phyloP scores from a whole-genome alignment of 768 basidiomycete species.

The Tulasnella sp. region DNA sequence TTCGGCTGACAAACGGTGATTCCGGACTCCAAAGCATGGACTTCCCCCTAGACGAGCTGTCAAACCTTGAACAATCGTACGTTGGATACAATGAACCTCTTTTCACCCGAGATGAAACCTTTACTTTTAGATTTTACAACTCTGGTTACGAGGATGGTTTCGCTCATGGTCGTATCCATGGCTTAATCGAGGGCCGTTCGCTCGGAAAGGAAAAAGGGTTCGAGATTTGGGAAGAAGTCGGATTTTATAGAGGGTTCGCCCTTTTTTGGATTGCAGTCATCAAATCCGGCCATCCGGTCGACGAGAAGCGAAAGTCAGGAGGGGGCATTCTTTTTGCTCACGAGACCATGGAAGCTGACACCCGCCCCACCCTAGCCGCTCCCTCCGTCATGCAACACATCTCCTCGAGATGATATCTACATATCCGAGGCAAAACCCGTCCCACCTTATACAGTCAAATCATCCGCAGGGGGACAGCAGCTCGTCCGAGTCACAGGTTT shows the following conservation, averaged over 20 bases:
- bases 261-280: slow-evolving; percentile 58
- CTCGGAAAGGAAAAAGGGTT: slow-evolving; percentile 87
- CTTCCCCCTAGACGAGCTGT: slow-evolving; percentile 29
- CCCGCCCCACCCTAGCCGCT: slow-evolving; percentile 45
- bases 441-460: slow-evolving; percentile 34
- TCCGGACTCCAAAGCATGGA: slow-evolving; percentile 23
- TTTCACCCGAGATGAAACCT: no score
- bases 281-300: background rate
- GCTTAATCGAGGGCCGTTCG: slow-evolving; percentile 84
- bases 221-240: slow-evolving; percentile 97
- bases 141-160: slow-evolving; percentile 72
- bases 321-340: background rate
- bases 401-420: slow-evolving; percentile 66
- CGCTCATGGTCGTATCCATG: slow-evolving; percentile 83
- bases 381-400: slow-evolving; percentile 58
- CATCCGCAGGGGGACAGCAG: slow-evolving; percentile 35
- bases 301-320: slow-evolving; percentile 13
- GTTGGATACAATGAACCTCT: background rate
- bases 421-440: slow-evolving; percentile 78
- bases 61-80: slow-evolving; percentile 34
- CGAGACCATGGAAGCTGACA: background rate
- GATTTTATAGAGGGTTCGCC: slow-evolving; percentile 87
- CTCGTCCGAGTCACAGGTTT: slow-evolving; percentile 49
- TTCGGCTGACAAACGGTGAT: background rate
- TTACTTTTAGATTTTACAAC: slow-evolving; percentile 64